phyloP scores from a whole-genome alignment of 345 rosid genomes.

The Salix udensis region DNA sequence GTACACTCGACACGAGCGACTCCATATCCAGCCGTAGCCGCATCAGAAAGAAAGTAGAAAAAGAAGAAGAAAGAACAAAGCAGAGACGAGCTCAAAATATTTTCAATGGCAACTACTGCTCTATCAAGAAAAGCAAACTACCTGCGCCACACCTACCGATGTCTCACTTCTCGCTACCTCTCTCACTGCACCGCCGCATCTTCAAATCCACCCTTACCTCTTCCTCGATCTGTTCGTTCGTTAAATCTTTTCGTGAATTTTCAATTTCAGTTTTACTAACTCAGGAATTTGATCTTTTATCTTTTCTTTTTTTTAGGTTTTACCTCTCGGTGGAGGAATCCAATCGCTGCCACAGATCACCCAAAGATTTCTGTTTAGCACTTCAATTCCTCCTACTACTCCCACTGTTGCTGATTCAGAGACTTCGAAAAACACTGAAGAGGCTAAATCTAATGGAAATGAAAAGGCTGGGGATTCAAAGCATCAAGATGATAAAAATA shows the following conservation, averaged over 20 bases:
- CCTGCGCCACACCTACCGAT: slow-evolving; percentile 30
- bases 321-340: slow-evolving; percentile 30
- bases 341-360: slow-evolving; percentile 15
- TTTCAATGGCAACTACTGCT: slow-evolving; percentile 49
- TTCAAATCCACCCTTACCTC: slow-evolving; percentile 23
- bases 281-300: not conserved
- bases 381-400: slow-evolving; percentile 8
- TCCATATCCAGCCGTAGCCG: too few species aligned
- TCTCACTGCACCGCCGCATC: slow-evolving; percentile 18
- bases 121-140: slow-evolving; percentile 37
- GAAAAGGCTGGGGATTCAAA: slow-evolving; percentile 55
- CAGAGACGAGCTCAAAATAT: too few species aligned
- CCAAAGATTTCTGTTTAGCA: slow-evolving; percentile 40
- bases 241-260: not conserved
- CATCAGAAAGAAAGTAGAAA: too few species aligned
- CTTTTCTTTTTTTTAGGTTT: slow-evolving; percentile 29
- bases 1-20: too few species aligned
- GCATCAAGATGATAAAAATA: slow-evolving; percentile 28
- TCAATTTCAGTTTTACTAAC: not conserved
- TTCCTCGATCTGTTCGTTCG: slow-evolving; percentile 38
- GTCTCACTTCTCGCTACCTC: slow-evolving; percentile 14
- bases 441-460: slow-evolving; percentile 37
- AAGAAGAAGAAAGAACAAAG: too few species aligned
- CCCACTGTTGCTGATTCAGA: slow-evolving; percentile 17
- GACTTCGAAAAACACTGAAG: slow-evolving; percentile 12